phyloP scores from a whole-genome alignment of 2,329 filamentous ascomycete genomes.

The Xylaria sp. region DNA sequence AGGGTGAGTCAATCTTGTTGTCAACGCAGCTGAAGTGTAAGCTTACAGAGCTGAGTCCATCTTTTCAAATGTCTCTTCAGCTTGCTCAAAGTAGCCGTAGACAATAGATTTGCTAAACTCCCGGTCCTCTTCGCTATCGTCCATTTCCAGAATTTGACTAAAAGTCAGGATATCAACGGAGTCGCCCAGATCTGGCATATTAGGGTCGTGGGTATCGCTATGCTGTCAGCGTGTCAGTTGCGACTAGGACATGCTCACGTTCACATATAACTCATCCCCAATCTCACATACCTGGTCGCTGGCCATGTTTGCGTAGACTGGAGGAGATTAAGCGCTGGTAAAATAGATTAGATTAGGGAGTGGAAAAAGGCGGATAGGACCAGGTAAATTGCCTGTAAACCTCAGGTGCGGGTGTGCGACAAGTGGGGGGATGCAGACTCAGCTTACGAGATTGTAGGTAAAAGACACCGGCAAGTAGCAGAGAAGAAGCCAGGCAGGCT shows the following conservation, averaged over 20 bases:
- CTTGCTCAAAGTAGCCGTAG: slow-evolving; percentile 92
- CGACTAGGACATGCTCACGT: neutral
- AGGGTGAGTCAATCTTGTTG: slow-evolving; percentile 24
- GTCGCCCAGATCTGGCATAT: slow-evolving; percentile 74
- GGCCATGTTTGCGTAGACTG: slow-evolving; percentile 40
- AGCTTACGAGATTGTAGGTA: slow-evolving; percentile 25
- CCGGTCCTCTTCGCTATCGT: slow-evolving; percentile 84
- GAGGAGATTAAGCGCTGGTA: slow-evolving; percentile 25
- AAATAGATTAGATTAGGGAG: slow-evolving; percentile 21
- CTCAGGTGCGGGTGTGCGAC: slow-evolving; percentile 5
- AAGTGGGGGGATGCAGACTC: slow-evolving; percentile 15
- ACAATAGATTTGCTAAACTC: slow-evolving; percentile 93
- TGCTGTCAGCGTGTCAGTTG: slow-evolving; percentile 51
- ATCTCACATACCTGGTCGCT: slow-evolving; percentile 47
- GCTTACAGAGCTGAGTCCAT: slow-evolving; percentile 88
- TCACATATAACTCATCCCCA: slow-evolving; percentile 4
- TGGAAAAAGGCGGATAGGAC: slow-evolving; percentile 18
- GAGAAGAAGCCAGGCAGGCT: slow-evolving; percentile 14
- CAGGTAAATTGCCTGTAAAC: slow-evolving; percentile 18
- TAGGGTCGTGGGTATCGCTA: slow-evolving; percentile 59
- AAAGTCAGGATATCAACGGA: slow-evolving; percentile 85
- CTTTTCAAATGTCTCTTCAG: slow-evolving; percentile 82
- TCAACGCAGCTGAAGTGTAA: slow-evolving; percentile 36
- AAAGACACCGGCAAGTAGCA: slow-evolving; percentile 22
- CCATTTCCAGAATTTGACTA: slow-evolving; percentile 97